Evolutionary conservation across 2,329 filamentous ascomycete species (phyloP).

Genomic region (Colletotrichum sp.): DNA sequence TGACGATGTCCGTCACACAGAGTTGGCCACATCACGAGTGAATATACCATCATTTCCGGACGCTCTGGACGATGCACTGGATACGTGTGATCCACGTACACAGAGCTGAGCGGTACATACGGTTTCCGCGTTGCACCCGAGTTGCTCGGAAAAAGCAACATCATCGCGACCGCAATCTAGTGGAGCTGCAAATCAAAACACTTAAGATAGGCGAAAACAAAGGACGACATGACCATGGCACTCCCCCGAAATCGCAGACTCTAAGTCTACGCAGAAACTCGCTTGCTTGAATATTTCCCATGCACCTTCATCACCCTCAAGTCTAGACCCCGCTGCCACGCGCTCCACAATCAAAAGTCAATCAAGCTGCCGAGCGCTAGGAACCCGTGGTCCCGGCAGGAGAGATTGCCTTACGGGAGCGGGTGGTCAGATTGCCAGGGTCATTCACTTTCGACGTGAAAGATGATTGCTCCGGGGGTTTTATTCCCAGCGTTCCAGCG

Average conservation of each 20-base stretch:
- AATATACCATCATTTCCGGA: accelerated
- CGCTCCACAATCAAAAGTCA: background rate
- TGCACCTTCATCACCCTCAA: background rate
- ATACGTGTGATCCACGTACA: no score
- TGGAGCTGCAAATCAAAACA: background rate
- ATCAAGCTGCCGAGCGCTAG: background rate
- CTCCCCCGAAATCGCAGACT: background rate
- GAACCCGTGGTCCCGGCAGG: background rate
- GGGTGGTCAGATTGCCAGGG: background rate
- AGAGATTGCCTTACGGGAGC: background rate
- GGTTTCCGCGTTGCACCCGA: background rate
- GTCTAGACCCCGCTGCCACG: background rate
- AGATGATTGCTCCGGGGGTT: background rate
- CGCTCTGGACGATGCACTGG: accelerated
- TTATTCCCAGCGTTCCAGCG: background rate
- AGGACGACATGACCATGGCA: background rate
- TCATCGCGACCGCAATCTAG: background rate
- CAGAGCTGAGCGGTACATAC: background rate
- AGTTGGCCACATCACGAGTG: background rate
- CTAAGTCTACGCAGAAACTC: accelerated
- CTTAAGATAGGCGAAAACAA: background rate
- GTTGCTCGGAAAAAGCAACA: background rate
- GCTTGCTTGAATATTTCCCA: background rate
- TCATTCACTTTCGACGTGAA: background rate
- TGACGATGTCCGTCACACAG: no score